phyloP scores from a whole-genome alignment of 345 rosid genomes.

The Eucalyptus globulus region DNA sequence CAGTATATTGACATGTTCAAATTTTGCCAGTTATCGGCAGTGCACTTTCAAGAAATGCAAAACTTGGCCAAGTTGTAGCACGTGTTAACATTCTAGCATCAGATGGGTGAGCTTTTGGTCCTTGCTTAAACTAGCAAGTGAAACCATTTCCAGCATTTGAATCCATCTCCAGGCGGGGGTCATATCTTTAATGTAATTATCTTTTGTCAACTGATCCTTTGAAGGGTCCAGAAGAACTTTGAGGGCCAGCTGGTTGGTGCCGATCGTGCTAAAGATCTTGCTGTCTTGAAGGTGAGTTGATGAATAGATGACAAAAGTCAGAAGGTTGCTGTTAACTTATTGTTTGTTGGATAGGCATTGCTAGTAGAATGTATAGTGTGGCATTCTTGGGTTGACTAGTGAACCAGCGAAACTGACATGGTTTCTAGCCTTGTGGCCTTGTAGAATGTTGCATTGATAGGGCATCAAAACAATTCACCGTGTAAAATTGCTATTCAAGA shows the following conservation, averaged over 20 bases:
- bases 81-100: slow-evolving; percentile 83
- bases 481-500: neutral
- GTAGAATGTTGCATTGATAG: neutral
- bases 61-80: slow-evolving; percentile 74
- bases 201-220: neutral
- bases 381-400: neutral
- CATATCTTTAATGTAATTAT: neutral
- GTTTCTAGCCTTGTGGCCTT: neutral
- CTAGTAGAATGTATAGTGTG: neutral
- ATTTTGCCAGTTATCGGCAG: slow-evolving; percentile 60
- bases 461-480: neutral
- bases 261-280: slow-evolving; percentile 89
- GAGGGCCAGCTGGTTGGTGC: slow-evolving; percentile 92
- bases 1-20: neutral
- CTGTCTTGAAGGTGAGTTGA: slow-evolving; percentile 59
- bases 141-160: neutral
- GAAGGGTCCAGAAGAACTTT: slow-evolving; percentile 82
- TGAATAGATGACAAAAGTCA: neutral
- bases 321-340: neutral
- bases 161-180: neutral
- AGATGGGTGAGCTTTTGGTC: slow-evolving; percentile 64
- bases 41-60: slow-evolving; percentile 83
- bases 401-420: neutral
- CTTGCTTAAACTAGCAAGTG: neutral
- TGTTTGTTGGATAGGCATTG: neutral